Conservation (phyloP, 257 asterid species). For the Fraxinus excelsior region DNA sequence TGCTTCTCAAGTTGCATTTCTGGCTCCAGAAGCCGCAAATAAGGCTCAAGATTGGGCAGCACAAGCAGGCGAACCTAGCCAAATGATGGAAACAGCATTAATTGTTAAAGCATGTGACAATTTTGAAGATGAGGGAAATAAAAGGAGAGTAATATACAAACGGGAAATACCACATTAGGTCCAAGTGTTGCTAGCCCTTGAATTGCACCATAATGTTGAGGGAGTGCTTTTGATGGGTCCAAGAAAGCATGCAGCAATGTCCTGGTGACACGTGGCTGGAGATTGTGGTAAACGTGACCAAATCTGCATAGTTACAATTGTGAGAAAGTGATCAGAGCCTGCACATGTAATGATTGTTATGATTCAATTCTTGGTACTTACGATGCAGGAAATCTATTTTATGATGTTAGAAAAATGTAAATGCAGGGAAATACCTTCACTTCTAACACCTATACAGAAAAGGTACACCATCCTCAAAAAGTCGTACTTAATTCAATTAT, state of each 20-base stretch:
- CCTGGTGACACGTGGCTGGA: constrained; percentile 84
- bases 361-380: constrained; percentile 11
- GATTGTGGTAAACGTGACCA: constrained; percentile 82
- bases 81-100: constrained; percentile 24
- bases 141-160: constrained; percentile 14
- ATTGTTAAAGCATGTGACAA: constrained; percentile 12
- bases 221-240: constrained; percentile 84
- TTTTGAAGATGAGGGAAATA: constrained; percentile 4
- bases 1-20: constrained; percentile 93
- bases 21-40: constrained; percentile 82
- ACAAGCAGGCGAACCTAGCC: constrained; percentile 73
- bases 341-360: not conserved
- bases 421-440: constrained; percentile 12
- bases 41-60: constrained; percentile 85
- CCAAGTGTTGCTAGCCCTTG: constrained; percentile 96
- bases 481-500: constrained; percentile 3
- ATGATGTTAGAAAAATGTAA: not conserved
- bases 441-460: constrained; percentile 11
- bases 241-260: constrained; percentile 83
- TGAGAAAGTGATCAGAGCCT: not conserved
- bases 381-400: not conserved
- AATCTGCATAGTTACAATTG: constrained; percentile 52
- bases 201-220: constrained; percentile 98
- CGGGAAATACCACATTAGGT: constrained; percentile 72
- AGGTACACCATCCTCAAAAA: constrained; percentile 17